phyloP scores from a whole-genome alignment of 805 yeast genomes.

The Ogataea populi-albae region DNA sequence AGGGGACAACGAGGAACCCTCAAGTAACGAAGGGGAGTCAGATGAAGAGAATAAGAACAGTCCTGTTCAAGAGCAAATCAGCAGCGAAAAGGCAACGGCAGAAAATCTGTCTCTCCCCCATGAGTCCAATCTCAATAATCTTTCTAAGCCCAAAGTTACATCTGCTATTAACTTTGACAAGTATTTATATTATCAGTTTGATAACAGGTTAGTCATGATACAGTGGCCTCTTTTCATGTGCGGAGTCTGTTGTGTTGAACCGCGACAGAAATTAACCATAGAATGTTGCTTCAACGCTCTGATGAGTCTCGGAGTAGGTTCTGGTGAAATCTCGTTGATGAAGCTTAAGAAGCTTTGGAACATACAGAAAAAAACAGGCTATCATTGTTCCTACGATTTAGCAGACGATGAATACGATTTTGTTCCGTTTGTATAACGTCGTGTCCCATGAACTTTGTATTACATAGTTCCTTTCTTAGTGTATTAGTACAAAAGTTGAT shows the following conservation, averaged over 20 bases:
- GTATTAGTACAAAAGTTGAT: too few relatives aligned
- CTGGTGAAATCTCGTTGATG: slow-evolving; percentile 34
- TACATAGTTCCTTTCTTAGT: too few relatives aligned
- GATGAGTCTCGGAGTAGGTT: slow-evolving; percentile 35
- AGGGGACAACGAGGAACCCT: background rate
- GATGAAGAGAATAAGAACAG: slow-evolving; percentile 5
- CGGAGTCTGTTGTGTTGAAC: slow-evolving; percentile 32
- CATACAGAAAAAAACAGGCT: slow-evolving; percentile 24
- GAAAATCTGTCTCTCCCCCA: slow-evolving; percentile 5
- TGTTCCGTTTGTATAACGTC: slow-evolving; percentile 34
- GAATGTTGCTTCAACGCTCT: slow-evolving; percentile 36
- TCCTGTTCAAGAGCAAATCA: slow-evolving; percentile 3
- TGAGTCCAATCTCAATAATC: slow-evolving; percentile 9
- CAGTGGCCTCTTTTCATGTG: slow-evolving; percentile 37
- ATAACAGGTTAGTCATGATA: slow-evolving; percentile 35
- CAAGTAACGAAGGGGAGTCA: slow-evolving; percentile 1
- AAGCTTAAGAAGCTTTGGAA: slow-evolving; percentile 32
- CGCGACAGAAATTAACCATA: slow-evolving; percentile 31
- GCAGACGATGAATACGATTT: slow-evolving; percentile 34
- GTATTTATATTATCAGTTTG: slow-evolving; percentile 32
- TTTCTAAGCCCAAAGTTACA: slow-evolving; percentile 8
- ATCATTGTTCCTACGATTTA: slow-evolving; percentile 25
- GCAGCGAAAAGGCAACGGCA: background rate
- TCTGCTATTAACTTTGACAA: slow-evolving; percentile 24
- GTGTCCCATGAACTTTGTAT: too few relatives aligned